These are phyloP conservation scores for Tylopilus balloui DNA, from an alignment of 768 basidiomycete genomes.

Conservation along the genomic window DNA sequence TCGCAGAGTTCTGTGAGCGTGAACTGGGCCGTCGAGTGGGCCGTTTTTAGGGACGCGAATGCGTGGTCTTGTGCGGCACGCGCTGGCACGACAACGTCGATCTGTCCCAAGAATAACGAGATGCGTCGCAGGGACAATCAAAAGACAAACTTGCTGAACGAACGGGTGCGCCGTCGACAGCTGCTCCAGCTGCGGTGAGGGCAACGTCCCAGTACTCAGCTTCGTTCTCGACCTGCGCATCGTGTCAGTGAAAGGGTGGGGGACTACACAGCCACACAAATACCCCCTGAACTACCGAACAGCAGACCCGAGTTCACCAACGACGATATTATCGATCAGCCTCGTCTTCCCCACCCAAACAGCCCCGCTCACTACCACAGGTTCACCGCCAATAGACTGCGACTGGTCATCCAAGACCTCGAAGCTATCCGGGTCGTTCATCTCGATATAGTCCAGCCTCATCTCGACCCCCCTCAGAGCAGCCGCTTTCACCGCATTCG, in stretches of 20 bases:
- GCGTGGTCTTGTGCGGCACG: conserved; percentile 34
- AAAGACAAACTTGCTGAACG: conserved; percentile 44
- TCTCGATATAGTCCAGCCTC: conserved; percentile 78
- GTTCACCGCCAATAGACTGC: conserved; percentile 26
- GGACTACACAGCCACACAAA: conserved; percentile 16
- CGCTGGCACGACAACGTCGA: conserved; percentile 60
- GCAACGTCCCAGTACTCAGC: conserved; percentile 18
- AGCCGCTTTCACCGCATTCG: conserved; percentile 29
- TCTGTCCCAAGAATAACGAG: conserved; percentile 34
- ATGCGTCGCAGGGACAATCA: background rate
- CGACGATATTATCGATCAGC: conserved; percentile 87
- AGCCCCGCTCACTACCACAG: conserved; percentile 79
- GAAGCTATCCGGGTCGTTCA: conserved; percentile 80
- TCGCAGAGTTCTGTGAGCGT: conserved; percentile 43
- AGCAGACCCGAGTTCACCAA: conserved; percentile 52
- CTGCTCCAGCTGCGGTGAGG: conserved; percentile 30
- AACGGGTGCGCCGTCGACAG: conserved; percentile 46
- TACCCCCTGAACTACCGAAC: background rate
- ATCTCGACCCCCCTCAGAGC: conserved; percentile 45
- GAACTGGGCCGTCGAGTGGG: conserved; percentile 43
- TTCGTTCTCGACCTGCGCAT: conserved; percentile 19
- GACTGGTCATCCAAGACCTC: conserved; percentile 45
- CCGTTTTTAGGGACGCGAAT: conserved; percentile 40
- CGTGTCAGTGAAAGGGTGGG: background rate
- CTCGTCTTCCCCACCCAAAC: conserved; percentile 83